phyloP scores from a whole-genome alignment of 805 yeast genomes.

The Barnettozyma vustinii region DNA sequence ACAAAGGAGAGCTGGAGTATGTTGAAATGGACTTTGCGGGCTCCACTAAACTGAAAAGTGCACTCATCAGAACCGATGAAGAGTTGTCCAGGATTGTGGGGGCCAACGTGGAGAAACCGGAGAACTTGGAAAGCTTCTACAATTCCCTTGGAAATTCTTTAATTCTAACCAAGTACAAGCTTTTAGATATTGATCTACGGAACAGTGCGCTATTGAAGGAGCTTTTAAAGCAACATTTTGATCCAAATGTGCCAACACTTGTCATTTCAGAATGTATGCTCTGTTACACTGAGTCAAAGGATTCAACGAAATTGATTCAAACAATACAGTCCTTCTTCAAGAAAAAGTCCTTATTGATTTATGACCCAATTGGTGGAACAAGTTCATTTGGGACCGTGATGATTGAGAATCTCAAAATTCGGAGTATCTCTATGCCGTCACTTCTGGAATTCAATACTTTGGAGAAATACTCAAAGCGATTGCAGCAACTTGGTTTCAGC shows the following conservation, averaged over 20 bases:
- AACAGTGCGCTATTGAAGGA: slow-evolving; percentile 23
- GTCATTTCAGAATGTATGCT: slow-evolving; percentile 54
- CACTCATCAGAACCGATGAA: slow-evolving; percentile 13
- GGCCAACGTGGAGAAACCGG: not conserved
- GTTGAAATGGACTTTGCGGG: slow-evolving; percentile 49
- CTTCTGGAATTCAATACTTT: slow-evolving; percentile 34
- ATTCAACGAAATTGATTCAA: slow-evolving; percentile 34
- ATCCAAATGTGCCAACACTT: slow-evolving; percentile 36
- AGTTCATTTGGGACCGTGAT: slow-evolving; percentile 50
- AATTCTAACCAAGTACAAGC: slow-evolving; percentile 20
- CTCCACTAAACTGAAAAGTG: slow-evolving; percentile 39
- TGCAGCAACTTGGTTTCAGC: slow-evolving; percentile 11
- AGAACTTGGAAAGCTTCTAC: slow-evolving; percentile 8
- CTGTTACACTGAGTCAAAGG: slow-evolving; percentile 44
- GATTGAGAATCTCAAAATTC: slow-evolving; percentile 42
- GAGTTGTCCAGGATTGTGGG: slow-evolving; percentile 13
- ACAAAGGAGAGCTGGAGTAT: slow-evolving; percentile 29
- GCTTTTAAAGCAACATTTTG: slow-evolving; percentile 19
- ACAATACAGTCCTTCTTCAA: slow-evolving; percentile 26
- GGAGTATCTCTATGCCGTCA: slow-evolving; percentile 40
- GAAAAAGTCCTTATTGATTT: slow-evolving; percentile 32
- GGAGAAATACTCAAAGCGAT: slow-evolving; percentile 18
- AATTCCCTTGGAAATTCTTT: slow-evolving; percentile 25
- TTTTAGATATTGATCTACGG: slow-evolving; percentile 31
- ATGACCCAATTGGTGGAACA: slow-evolving; percentile 55